Evolutionary conservation across 2,329 filamentous ascomycete genomes (phyloP), one percentile per base, ranked within the genome.

Genomic region (Aulographum hederae): DNA sequence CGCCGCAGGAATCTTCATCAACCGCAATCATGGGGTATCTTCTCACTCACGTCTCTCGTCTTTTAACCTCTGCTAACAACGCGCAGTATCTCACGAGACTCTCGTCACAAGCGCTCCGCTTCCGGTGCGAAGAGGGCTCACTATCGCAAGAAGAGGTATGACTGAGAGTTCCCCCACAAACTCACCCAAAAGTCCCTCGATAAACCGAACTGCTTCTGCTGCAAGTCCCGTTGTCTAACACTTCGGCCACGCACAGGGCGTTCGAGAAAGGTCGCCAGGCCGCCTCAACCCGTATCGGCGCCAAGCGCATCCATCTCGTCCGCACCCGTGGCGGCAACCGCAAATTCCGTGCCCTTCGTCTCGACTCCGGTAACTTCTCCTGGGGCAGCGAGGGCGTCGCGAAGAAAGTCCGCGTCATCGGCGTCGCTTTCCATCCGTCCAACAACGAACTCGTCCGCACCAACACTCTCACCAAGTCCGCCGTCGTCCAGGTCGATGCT

Each of bases 381-480:
- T 98, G 89, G 89, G 86, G 81, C 54, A 94, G 84, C 46, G 89
- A 98, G 73, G 85, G 86, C 56, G 70, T 84, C 64, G 80, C 86
- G 65, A 86, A 89, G 76, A 98, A 98, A 78, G 84, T 81, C 65
- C 89, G 91, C 71, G 80, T 98, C 61, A 94, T 98, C 61, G 84
- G 70, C 54, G 91, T 98, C 66, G 78, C 77, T 60, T 98, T 84
- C 80, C 91, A 98, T 68, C 91, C 89, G 17, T 94, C 86, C 61
- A 98, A 98, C 85, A 98, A 98, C 82, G 89, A 98, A 70, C 75
- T 98, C 51, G 85, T 98, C 71, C 89, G 89, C 58, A 98, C 89
- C 65, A 98, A 98, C 78, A 95, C 89, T 69, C 74, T 98, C 61
- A 98, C 89, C 73, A 91, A 85, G 69, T 82, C 82, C 57, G 89